Evolutionary conservation across 2,329 filamentous ascomycete species (phyloP), one percentile per base, ranked within the genome.

Genomic region (Calonectria hongkongensis): DNA sequence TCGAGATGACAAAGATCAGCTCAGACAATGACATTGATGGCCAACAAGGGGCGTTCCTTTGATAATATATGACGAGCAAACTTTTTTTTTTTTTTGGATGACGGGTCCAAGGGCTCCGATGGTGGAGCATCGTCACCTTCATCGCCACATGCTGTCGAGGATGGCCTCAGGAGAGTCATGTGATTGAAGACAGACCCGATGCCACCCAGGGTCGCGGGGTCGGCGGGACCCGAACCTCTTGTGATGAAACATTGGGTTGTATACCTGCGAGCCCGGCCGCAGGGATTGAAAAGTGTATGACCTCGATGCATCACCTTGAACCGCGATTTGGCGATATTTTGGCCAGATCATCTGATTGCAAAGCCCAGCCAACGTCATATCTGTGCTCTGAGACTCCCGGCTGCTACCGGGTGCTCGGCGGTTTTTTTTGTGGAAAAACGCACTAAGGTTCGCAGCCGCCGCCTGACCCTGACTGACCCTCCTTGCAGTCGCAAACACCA

Each of bases 31-130:
- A 36, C 10, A 36, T 21, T 18, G 6, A 45, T 21, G 41, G 13
- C 15, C 5, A 43, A 43, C 4, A 43, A 18, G 15, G 15, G 45
- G 27, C 16, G 15, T 13, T 41, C 8, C 27, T 58, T 25, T 41
- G 6, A 27, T 60, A 66, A 36, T 58, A 71, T 36, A 68, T 72
- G 27, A 70, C 58, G 58, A 74, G 75, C 75, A 79, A 77, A 79
- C 68, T 79, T 80, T 79, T 79, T 79, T 79, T 72, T 47, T 21
- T 79, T 79, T 72, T 47, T 21, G 21, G 21, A 77, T 76, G 76
- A 74, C 73, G 73, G 72, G 68, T 71, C 65, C 73, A 66, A 70
- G 70, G 72, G 36, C 71, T 36, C 7, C 21, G 43, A n/a, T 73
- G 73, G 78, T 79, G 78, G 78, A 79, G 72, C 66, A 71, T 60